Base-by-base conservation (phyloP, 2,329 filamentous ascomycete genomes). In the Ophiostoma tasmaniense region DNA sequence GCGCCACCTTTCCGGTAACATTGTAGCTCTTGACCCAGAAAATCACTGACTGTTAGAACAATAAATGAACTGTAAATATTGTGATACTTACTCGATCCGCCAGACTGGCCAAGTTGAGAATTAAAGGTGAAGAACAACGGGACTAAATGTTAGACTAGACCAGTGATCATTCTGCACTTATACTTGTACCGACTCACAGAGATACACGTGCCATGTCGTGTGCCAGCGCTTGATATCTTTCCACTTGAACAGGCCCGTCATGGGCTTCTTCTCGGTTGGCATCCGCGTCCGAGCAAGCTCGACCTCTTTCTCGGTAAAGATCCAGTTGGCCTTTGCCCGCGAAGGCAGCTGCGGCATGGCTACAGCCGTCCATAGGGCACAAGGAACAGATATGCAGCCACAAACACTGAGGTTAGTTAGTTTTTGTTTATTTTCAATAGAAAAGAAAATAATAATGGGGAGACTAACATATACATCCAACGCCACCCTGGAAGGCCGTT, bases 221-320 rank as follows among this genome's bases (percentile, higher is more conserved):
- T 76, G 74, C 74, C 75, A 76, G 11, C 74, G 73, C 64, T 73
- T 74, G 8, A 76, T 72, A 35, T 75, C 74, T 55, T 74, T 74
- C 74, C 74, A 76, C 61, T 74, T 74, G 70, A 76, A 76, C 2
- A 76, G 67, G 0, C 74, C 74, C 0, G 74, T 75, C 5, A 73
- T 62, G 0, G 71, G 70, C 42, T 72, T 75, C 10, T 28, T 66
- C 62, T 76, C 75, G 6, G 67, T 72, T 0, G 74, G 74, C 74
- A 75, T 75, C 7, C 74, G 68, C 2, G 70, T 67, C 7, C 73
- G 73, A 5, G 74, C 74, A 1, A 75, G 50, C 62, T 72, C 28
- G 6, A 74, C 69, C 65, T 75, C 74, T 13, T 71, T 66, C 7
- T 73, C 67, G 35, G 73, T 74, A 37, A 75, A 75, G 55, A 75